Evolutionary conservation across 2,329 filamentous ascomycete genomes (phyloP).

Genomic region (Epichloe festucae): DNA sequence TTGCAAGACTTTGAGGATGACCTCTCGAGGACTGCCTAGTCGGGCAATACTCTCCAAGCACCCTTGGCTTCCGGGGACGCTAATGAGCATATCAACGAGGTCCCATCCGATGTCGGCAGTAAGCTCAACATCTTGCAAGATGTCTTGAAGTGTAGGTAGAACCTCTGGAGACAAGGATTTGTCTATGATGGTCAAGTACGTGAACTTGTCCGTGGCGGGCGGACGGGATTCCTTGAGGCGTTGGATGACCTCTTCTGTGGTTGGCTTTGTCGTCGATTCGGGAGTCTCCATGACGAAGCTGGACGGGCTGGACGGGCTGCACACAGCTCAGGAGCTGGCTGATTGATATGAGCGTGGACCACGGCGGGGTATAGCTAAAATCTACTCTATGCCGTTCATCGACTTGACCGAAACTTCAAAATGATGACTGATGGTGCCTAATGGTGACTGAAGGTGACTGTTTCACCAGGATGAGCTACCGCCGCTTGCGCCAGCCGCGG

Average conservation of each 20-base stretch:
- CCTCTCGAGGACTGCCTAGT: constrained; percentile 68
- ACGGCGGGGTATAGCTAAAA: no score
- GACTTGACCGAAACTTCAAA: no score
- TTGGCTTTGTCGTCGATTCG: constrained; percentile 14
- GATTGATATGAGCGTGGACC: no score
- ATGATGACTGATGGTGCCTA: no score
- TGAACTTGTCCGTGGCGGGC: constrained; percentile 51
- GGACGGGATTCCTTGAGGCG: constrained; percentile 36
- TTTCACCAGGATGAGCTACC: background rate
- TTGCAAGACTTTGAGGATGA: constrained; percentile 69
- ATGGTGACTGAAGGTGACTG: no score
- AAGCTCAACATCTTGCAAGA: constrained; percentile 53
- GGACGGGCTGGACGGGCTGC: background rate
- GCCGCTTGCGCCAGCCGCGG: background rate
- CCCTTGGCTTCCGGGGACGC: constrained; percentile 51
- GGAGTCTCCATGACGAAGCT: constrained; percentile 2
- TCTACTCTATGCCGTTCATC: no score
- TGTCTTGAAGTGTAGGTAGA: constrained; percentile 53
- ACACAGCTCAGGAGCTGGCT: background rate
- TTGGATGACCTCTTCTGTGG: constrained; percentile 27
- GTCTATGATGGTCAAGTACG: constrained; percentile 67
- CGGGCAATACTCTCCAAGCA: constrained; percentile 65
- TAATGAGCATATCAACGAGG: constrained; percentile 60
- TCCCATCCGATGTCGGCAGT: constrained; percentile 77
- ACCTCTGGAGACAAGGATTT: constrained; percentile 55